Percentiles rank a stretch among this genome's conserved stretches.
Conservation (phyloP, 2,329 filamentous ascomycete genomes). For the Venturia effusa region DNA sequence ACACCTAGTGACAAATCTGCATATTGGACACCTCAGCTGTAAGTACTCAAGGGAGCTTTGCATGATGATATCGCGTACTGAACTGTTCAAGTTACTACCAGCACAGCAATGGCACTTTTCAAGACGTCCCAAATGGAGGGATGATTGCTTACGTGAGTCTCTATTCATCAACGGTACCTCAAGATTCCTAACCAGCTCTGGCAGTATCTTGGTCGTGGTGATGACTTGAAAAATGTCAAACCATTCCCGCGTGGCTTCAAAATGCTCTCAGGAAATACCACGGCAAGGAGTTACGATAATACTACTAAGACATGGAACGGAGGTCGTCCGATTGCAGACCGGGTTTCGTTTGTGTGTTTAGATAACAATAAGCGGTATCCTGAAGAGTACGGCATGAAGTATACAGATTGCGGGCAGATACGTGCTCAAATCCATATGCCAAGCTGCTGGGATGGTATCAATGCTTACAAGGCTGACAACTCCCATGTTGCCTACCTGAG, state of each 20-base stretch:
- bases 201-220: conserved; percentile 20
- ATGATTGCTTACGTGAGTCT: conserved; percentile 16
- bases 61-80: no score
- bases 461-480: conserved; percentile 28
- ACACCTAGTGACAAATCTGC: conserved; percentile 22
- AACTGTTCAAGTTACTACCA: conserved; percentile 18
- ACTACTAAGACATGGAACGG: conserved; percentile 24
- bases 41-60: no score
- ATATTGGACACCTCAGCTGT: conserved; percentile 27
- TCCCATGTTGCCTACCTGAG: conserved; percentile 31
- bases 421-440: conserved; percentile 29
- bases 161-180: neutral
- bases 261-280: conserved; percentile 23
- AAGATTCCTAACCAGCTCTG: neutral
- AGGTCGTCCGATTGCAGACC: conserved; percentile 21
- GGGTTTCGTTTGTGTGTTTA: conserved; percentile 22
- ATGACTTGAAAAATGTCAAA: conserved; percentile 14
- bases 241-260: conserved; percentile 17
- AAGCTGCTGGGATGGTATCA: conserved; percentile 26
- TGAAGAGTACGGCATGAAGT: conserved; percentile 22
- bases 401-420: conserved; percentile 23
- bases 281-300: conserved; percentile 21
- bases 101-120: conserved; percentile 23
- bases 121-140: conserved; percentile 20
- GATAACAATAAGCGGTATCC: conserved; percentile 15